These are phyloP conservation scores for Leccinum longicurvipes DNA, from an alignment of 768 basidiomycete species.

Conservation along the genomic window DNA sequence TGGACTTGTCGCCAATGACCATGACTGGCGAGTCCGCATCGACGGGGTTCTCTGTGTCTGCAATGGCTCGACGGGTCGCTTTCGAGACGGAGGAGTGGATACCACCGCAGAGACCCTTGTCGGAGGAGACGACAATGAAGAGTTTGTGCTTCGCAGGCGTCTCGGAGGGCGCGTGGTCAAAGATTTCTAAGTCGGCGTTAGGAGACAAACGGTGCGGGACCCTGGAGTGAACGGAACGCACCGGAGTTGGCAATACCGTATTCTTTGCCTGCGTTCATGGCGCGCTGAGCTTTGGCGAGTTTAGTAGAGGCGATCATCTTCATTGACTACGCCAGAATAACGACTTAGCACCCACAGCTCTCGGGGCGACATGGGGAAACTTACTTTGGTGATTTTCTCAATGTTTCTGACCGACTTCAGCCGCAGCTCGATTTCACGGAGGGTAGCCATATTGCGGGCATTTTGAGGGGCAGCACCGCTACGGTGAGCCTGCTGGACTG, in stretches of 20 bases:
- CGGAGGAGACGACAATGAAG: constrained; percentile 92
- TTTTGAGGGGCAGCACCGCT: constrained; percentile 40
- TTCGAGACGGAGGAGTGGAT: constrained; percentile 97
- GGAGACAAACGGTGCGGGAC: neutral
- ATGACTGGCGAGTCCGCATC: constrained; percentile 68
- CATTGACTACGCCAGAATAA: constrained; percentile 65
- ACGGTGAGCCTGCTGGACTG: constrained; percentile 35
- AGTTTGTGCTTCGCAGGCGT: constrained; percentile 73
- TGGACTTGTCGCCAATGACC: constrained; percentile 96
- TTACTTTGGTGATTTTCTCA: constrained; percentile 98
- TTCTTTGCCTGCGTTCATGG: constrained; percentile 87
- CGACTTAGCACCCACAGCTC: constrained; percentile 1
- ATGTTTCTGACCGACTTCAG: constrained; percentile 96
- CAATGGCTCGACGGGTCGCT: constrained; percentile 72
- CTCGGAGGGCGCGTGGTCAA: constrained; percentile 71
- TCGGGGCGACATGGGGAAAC: constrained; percentile 17
- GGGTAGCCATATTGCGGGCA: constrained; percentile 92
- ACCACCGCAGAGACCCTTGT: constrained; percentile 99
- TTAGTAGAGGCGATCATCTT: constrained; percentile 99
- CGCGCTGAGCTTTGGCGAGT: constrained; percentile 90
- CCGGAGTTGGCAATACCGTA: constrained; percentile 92
- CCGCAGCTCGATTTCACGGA: constrained; percentile 95
- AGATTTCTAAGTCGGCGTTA: constrained; percentile 64
- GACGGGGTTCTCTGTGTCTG: constrained; percentile 45
- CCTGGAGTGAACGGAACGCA: constrained; percentile 29